Percentiles rank a stretch among this genome's conserved stretches.
Conservation (phyloP, 1,284 basidiomycete species). For the Rhodofomes roseus region DNA sequence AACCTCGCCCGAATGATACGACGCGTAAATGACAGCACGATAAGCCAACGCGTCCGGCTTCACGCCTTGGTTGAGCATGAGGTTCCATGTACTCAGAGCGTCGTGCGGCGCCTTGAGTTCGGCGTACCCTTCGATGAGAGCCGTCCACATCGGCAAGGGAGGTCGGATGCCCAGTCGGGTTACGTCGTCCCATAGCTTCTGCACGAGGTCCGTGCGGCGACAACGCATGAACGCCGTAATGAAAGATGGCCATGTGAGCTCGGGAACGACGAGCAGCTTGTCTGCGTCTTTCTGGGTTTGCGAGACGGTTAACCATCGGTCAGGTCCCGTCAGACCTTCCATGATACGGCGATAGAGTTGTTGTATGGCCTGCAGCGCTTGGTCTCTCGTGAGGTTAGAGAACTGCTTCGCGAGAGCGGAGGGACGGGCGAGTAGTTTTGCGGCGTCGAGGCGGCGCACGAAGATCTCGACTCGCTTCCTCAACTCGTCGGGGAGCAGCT, state of each 20-base stretch:
- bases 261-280: conserved; percentile 47
- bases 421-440: conserved; percentile 48
- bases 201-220: conserved; percentile 50
- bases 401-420: conserved; percentile 48
- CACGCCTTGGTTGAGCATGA: conserved; percentile 51
- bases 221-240: conserved; percentile 56
- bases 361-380: conserved; percentile 32
- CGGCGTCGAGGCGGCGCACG: conserved; percentile 43
- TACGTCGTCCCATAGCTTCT: conserved; percentile 64
- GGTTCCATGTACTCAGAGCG: conserved; percentile 52
- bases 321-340: conserved; percentile 43
- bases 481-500: conserved; percentile 34
- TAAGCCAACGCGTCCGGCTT: conserved; percentile 55
- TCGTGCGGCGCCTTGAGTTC: conserved; percentile 42
- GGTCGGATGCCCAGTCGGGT: conserved; percentile 42
- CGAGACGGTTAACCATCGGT: conserved; percentile 43
- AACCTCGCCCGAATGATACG: conserved; percentile 45
- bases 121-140: conserved; percentile 59
- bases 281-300: conserved; percentile 29
- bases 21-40: conserved; percentile 53
- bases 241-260: conserved; percentile 58
- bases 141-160: conserved; percentile 56
- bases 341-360: conserved; percentile 47
- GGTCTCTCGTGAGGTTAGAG: conserved; percentile 35
- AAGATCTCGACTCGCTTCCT: conserved; percentile 39